Conservation (phyloP, 2,329 filamentous ascomycete species). For the Neofusicoccum parvum region DNA sequence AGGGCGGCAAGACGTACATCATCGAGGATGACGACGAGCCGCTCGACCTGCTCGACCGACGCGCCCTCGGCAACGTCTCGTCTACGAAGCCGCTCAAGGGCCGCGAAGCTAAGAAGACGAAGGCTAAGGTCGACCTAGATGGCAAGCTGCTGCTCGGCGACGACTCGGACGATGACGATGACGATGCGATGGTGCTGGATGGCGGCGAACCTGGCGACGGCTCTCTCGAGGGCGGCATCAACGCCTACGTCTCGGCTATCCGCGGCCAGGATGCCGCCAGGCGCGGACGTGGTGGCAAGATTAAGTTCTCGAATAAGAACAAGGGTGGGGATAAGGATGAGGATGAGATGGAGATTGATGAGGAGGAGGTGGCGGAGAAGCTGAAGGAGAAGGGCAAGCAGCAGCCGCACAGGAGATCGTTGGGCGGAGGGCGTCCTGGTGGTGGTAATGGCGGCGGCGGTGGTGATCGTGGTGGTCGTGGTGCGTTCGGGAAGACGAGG, state of each 20-base stretch:
- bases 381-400: slow-evolving; percentile 35
- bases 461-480: slow-evolving; percentile 17
- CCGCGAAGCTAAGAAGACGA: slow-evolving; percentile 55
- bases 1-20: slow-evolving; percentile 71
- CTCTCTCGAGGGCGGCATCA: slow-evolving; percentile 54
- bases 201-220: slow-evolving; percentile 44
- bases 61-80: slow-evolving; percentile 88
- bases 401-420: slow-evolving; percentile 36
- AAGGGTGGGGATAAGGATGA: slow-evolving; percentile 35
- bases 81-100: slow-evolving; percentile 76
- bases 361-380: slow-evolving; percentile 36
- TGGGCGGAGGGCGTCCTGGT: slow-evolving; percentile 31
- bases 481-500: slow-evolving; percentile 30
- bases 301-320: slow-evolving; percentile 61
- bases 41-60: slow-evolving; percentile 86
- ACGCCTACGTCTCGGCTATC: slow-evolving; percentile 64
- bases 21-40: slow-evolving; percentile 94
- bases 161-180: slow-evolving; percentile 46
- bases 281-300: slow-evolving; percentile 58
- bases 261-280: slow-evolving; percentile 61
- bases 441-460: slow-evolving; percentile 16
- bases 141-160: slow-evolving; percentile 77
- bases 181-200: slow-evolving; percentile 54
- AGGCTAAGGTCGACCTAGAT: slow-evolving; percentile 72
- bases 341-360: slow-evolving; percentile 51